Evolutionary conservation across 331 rosid species (phyloP).

Genomic region (Pyracantha coccinea): DNA sequence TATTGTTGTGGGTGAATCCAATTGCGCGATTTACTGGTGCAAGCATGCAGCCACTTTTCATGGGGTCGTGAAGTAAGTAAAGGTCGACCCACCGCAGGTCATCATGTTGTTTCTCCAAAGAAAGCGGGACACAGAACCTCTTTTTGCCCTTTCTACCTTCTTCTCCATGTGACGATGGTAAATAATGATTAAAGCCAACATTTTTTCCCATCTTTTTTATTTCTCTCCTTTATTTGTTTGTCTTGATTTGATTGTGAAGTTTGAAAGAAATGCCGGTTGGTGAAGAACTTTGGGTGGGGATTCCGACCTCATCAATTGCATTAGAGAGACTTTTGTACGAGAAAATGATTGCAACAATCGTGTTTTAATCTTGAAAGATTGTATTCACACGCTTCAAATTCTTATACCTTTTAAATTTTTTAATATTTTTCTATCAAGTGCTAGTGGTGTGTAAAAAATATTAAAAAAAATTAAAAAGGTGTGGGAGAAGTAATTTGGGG

Average conservation of each 20-base stretch:
- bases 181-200: slow-evolving; percentile 19
- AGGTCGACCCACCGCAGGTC: slow-evolving; percentile 39
- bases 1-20: background rate
- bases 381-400: too few species aligned
- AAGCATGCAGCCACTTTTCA: slow-evolving; percentile 32
- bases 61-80: slow-evolving; percentile 22
- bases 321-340: too few species aligned
- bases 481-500: too few species aligned
- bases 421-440: too few species aligned
- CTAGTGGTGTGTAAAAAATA: too few species aligned
- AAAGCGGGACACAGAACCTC: background rate
- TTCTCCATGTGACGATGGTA: slow-evolving; percentile 25
- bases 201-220: slow-evolving; percentile 4
- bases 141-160: slow-evolving; percentile 28
- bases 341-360: too few species aligned
- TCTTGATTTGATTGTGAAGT: slow-evolving; percentile 17
- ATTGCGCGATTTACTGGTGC: background rate
- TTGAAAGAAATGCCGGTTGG: slow-evolving; percentile 37
- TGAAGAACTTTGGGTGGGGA: background rate
- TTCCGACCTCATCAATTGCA: background rate
- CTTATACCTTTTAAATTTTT: too few species aligned
- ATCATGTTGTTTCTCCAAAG: slow-evolving; percentile 29
- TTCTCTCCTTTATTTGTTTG: slow-evolving; percentile 4
- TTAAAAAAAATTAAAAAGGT: too few species aligned
- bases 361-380: too few species aligned